phyloP scores from a whole-genome alignment of 768 basidiomycete genomes.

The Punctularia strigosozonata region DNA sequence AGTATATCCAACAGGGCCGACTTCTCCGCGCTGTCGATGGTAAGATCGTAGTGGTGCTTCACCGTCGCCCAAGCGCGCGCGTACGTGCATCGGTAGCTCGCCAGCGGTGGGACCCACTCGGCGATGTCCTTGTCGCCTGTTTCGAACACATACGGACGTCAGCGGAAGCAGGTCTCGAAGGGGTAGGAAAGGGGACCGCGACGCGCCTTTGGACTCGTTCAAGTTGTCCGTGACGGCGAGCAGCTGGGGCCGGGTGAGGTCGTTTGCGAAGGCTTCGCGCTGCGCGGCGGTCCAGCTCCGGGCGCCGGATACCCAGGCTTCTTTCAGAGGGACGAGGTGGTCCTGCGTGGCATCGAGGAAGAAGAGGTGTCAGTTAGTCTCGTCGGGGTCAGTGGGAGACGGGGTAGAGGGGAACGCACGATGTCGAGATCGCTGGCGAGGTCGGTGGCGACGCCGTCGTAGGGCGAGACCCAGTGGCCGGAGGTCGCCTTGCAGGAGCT shows the following conservation, averaged over 20 bases:
- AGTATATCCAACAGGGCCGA: constrained; percentile 29
- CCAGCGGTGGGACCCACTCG: constrained; percentile 38
- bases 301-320: constrained; percentile 49
- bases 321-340: constrained; percentile 43
- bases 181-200: not conserved
- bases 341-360: constrained; percentile 20
- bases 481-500: constrained; percentile 31
- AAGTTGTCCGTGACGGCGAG: constrained; percentile 35
- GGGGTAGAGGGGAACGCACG: constrained; percentile 16
- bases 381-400: not conserved
- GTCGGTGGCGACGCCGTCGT: constrained; percentile 33
- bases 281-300: constrained; percentile 36
- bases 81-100: constrained; percentile 38
- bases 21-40: constrained; percentile 40
- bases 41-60: constrained; percentile 37
- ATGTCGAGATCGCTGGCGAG: constrained; percentile 39
- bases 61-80: constrained; percentile 38
- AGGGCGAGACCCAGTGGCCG: constrained; percentile 40
- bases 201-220: constrained; percentile 35
- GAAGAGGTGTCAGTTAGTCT: not conserved
- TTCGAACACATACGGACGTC: not conserved
- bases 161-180: not conserved
- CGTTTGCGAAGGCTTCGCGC: constrained; percentile 42
- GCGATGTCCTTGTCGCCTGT: constrained; percentile 39
- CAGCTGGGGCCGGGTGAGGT: constrained; percentile 42